Conservation (phyloP, 2,329 filamentous ascomycete species). For the Aspergillus ruber region DNA sequence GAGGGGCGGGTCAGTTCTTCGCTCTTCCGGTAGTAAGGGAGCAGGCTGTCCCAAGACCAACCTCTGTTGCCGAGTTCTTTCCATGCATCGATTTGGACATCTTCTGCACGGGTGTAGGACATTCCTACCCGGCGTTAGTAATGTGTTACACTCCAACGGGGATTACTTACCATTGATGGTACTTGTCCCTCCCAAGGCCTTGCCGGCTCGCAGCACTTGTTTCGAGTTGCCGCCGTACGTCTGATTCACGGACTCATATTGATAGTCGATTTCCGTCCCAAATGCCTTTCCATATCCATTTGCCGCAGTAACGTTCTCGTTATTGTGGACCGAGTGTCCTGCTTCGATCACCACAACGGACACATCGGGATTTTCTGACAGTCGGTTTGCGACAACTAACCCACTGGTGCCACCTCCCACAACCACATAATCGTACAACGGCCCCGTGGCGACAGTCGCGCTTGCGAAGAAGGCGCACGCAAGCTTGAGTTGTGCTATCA, state of each 20-base stretch:
- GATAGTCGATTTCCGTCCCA: constrained; percentile 35
- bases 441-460: background rate
- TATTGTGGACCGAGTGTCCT: constrained; percentile 24
- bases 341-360: constrained; percentile 29
- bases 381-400: constrained; percentile 29
- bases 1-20: constrained; percentile 18
- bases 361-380: constrained; percentile 24
- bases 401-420: constrained; percentile 33
- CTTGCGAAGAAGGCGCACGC: background rate
- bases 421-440: constrained; percentile 27
- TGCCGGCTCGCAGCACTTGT: constrained; percentile 35
- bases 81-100: constrained; percentile 35
- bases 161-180: constrained; percentile 37
- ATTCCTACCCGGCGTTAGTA: constrained; percentile 17
- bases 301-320: constrained; percentile 21
- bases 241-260: constrained; percentile 34
- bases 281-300: constrained; percentile 20
- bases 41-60: constrained; percentile 22
- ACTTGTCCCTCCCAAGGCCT: constrained; percentile 40
- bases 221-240: constrained; percentile 27
- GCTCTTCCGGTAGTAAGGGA: constrained; percentile 22
- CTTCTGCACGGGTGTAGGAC: constrained; percentile 34
- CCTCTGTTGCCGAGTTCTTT: constrained; percentile 24
- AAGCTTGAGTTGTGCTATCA: background rate
- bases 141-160: constrained; percentile 25